phyloP scores from a whole-genome alignment of 2,329 filamentous ascomycete species.

The Microdochium nivale region DNA sequence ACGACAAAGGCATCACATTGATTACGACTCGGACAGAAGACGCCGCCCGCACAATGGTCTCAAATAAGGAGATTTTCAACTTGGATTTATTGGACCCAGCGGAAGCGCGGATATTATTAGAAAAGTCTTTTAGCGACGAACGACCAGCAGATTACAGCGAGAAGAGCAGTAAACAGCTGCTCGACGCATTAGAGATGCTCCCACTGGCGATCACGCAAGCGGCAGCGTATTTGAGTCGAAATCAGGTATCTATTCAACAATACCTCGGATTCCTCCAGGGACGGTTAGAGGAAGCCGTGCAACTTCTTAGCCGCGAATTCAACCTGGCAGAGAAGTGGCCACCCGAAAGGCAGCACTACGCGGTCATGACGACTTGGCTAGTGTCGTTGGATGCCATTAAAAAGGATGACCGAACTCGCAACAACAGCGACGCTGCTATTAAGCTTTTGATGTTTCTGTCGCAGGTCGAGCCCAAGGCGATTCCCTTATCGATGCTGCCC shows the following conservation, averaged over 20 bases:
- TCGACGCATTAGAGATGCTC: constrained; percentile 24
- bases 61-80: too few relatives aligned
- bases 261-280: constrained; percentile 24
- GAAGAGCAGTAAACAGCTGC: constrained; percentile 10
- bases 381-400: constrained; percentile 30
- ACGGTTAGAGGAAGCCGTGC: constrained; percentile 19
- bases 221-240: constrained; percentile 28
- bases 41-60: constrained; percentile 18
- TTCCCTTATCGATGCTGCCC: constrained; percentile 25
- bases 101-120: constrained; percentile 13
- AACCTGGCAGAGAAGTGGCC: constrained; percentile 21
- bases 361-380: constrained; percentile 27
- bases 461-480: constrained; percentile 28
- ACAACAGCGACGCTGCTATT: constrained; percentile 18
- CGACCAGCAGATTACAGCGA: constrained; percentile 8
- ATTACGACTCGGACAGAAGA: constrained; percentile 29
- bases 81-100: too few relatives aligned
- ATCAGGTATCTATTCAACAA: constrained; percentile 10
- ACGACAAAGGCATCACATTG: constrained; percentile 19
- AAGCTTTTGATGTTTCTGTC: constrained; percentile 27
- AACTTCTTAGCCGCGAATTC: constrained; percentile 24
- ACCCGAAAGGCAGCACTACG: constrained; percentile 15
- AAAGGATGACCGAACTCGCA: not conserved
- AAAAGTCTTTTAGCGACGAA: constrained; percentile 11
- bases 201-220: constrained; percentile 31